Conservation (phyloP, 345 rosid species). For the Syzygium aqueum region DNA sequence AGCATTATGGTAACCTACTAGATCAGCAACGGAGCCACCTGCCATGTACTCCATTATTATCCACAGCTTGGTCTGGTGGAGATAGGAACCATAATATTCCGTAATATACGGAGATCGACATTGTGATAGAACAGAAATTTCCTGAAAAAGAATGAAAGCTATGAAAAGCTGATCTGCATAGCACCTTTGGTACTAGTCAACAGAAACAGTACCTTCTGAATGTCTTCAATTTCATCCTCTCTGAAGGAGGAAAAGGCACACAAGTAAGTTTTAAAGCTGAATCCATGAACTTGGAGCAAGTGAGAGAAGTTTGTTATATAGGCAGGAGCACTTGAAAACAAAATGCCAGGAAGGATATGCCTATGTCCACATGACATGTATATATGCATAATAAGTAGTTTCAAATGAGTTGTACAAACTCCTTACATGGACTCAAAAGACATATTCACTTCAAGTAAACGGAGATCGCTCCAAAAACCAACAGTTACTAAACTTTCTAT, state of each 20-base stretch:
- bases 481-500: background rate
- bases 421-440: background rate
- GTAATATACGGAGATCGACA: conserved; percentile 95
- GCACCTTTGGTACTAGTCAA: background rate
- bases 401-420: background rate
- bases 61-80: conserved; percentile 96
- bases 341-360: background rate
- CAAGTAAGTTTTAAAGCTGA: background rate
- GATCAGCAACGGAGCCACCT: conserved; percentile 99
- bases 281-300: background rate
- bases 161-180: conserved; percentile 5
- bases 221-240: conserved; percentile 99
- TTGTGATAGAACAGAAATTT: conserved; percentile 93
- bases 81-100: conserved; percentile 93
- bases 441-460: background rate
- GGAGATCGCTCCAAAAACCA: background rate
- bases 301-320: background rate
- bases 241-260: conserved; percentile 20
- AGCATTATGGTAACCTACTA: conserved; percentile 53
- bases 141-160: conserved; percentile 38
- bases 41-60: conserved; percentile 99
- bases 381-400: background rate
- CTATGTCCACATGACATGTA: background rate
- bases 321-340: background rate
- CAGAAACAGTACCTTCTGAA: conserved; percentile 71